phyloP scores from a whole-genome alignment of 768 basidiomycete genomes.

The Exidia glandulosa region DNA sequence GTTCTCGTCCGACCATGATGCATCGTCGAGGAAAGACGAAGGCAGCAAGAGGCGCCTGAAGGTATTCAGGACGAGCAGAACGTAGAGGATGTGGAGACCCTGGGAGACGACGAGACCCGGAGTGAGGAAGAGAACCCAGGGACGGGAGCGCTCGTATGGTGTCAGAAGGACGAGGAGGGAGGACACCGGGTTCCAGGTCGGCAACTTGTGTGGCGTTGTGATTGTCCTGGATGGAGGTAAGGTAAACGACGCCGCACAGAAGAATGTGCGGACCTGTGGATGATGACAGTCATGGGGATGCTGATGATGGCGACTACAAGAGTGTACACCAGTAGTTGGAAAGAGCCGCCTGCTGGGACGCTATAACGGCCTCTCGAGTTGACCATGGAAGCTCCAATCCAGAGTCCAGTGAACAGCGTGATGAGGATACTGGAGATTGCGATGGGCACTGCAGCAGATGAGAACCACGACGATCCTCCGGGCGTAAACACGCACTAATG shows the following conservation, averaged over 20 bases:
- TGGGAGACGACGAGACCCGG: constrained; percentile 48
- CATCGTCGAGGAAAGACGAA: constrained; percentile 16
- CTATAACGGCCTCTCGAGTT: constrained; percentile 47
- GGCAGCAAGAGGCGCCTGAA: constrained; percentile 48
- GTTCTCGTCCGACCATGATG: constrained; percentile 24
- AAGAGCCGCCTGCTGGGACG: constrained; percentile 46
- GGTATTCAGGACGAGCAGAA: constrained; percentile 31
- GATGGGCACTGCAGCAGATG: constrained; percentile 33
- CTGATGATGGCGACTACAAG: constrained; percentile 54
- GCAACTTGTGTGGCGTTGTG: constrained; percentile 69
- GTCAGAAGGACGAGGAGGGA: constrained; percentile 65
- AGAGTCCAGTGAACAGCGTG: constrained; percentile 44
- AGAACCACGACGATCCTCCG: constrained; percentile 18
- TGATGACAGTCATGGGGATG: constrained; percentile 60
- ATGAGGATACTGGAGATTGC: constrained; percentile 40
- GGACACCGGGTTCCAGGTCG: constrained; percentile 45
- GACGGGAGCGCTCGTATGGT: constrained; percentile 65
- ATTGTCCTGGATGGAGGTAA: constrained; percentile 43
- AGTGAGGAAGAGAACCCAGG: constrained; percentile 73
- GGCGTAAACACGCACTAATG: constrained; percentile 33
- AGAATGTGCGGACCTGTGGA: constrained; percentile 49
- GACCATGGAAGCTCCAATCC: constrained; percentile 37
- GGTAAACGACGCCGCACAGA: background rate
- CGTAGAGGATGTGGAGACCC: constrained; percentile 33
- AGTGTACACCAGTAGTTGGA: constrained; percentile 56